Base-by-base conservation (phyloP, 225 moss, liverwort and hornwort species). In the Antitrichia curtipendula region DNA sequence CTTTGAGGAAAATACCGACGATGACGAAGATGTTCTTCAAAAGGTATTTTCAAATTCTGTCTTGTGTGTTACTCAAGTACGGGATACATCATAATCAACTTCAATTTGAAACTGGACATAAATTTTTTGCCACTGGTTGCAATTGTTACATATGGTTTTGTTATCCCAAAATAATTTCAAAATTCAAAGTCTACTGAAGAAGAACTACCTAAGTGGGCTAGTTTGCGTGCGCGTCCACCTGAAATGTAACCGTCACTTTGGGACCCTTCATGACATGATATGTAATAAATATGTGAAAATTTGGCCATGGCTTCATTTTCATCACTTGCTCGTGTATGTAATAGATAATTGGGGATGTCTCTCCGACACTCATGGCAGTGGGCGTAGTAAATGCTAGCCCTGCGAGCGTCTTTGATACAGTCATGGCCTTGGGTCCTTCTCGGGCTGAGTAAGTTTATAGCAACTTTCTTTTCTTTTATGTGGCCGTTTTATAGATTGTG, bases 321-420 rank as follows among this genome's bases (percentile, higher is more conserved):
- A 43, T 22, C 69, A 9, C 47, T 58, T 85, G 36, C 52, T 45
- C 20, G 68, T 89, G 32, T 71, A 16, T 82, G 56, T 75, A 31
- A 75, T 91, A 97, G 97, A 80, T 95, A 38, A 83, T 88, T 66
- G 94, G 96, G 77, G 91, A 94, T 73, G 93, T 90, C 85, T 90
- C 94, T 87, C 91, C 97, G 83, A 97, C 98, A 64, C 90, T 98
- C 47, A 98, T 98, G 98, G 91, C 97, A 73, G 97, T 98, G 31
- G 98, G 98, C 73, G 95, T 95, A 80, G 98, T 98, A 60, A 83
- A 90, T 84, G 92, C 94, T 57, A 84, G 92, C 12, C 96, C 96
- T 72, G 96, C 92, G 85, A 93, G 93, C 78, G 93, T 98, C 82
- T 98, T 97, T 82, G 96, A 95, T 66, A 97, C 96, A 78, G 94